Evolutionary conservation across 2,329 filamentous ascomycete genomes (phyloP).

Genomic region (Ascochyta rabiei): DNA sequence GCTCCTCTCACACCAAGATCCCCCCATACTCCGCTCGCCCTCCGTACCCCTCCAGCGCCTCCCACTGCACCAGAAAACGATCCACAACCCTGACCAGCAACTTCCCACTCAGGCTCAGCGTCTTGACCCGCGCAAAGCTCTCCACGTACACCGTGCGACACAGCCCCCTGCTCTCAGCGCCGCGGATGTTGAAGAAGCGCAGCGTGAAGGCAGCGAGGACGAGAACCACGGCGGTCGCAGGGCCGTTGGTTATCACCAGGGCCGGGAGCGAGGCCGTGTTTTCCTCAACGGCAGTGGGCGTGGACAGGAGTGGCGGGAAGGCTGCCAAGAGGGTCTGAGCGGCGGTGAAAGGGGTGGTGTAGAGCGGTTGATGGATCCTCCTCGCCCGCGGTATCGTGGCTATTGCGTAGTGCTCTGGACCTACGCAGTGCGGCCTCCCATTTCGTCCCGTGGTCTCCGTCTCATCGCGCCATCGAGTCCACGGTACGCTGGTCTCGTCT

Average conservation of each 20-base stretch:
- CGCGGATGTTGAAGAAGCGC: slow-evolving; percentile 56
- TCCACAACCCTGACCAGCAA: slow-evolving; percentile 76
- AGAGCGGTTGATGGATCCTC: slow-evolving; percentile 78
- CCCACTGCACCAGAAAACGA: slow-evolving; percentile 83
- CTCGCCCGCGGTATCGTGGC: slow-evolving; percentile 76
- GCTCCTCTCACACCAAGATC: slow-evolving; percentile 43
- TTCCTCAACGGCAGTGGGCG: slow-evolving; percentile 7
- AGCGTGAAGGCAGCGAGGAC: slow-evolving; percentile 63
- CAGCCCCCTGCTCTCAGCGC: slow-evolving; percentile 52
- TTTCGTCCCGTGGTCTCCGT: slow-evolving; percentile 1
- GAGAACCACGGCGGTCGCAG: slow-evolving; percentile 83
- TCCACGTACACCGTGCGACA: slow-evolving; percentile 86
- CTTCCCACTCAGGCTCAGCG: slow-evolving; percentile 82
- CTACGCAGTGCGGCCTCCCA: slow-evolving; percentile 18
- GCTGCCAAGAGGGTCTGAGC: slow-evolving; percentile 69
- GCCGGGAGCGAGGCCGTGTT: slow-evolving; percentile 22
- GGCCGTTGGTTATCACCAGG: slow-evolving; percentile 84
- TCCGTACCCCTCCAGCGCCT: slow-evolving; percentile 58
- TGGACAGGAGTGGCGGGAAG: slow-evolving; percentile 59
- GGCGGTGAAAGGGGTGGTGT: slow-evolving; percentile 73
- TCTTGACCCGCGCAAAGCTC: slow-evolving; percentile 85
- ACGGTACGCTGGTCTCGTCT: neutral
- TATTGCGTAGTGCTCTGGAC: slow-evolving; percentile 63
- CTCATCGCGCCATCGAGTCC: slow-evolving; percentile 1
- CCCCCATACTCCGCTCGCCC: slow-evolving; percentile 53